phyloP scores from a whole-genome alignment of 129 eudicot genomes.

The Solidago caesia region DNA sequence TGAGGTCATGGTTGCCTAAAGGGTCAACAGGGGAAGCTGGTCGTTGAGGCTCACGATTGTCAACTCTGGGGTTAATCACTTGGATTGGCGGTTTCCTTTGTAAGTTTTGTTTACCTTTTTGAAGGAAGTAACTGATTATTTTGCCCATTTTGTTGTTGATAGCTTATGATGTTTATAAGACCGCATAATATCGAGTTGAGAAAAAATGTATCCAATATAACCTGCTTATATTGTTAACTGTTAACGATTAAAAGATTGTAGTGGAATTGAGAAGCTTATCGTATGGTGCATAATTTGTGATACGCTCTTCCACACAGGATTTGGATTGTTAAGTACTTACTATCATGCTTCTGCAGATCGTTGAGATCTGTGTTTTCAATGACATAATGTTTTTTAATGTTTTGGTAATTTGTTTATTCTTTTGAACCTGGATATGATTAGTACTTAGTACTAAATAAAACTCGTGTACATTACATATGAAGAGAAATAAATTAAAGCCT shows the following conservation, averaged over 20 bases:
- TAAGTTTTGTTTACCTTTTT: too few species aligned
- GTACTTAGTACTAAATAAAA: too few species aligned
- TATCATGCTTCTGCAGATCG: not conserved
- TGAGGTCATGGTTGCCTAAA: constrained; percentile 61
- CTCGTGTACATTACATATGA: too few species aligned
- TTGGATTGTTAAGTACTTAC: not conserved
- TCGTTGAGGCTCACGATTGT: constrained; percentile 70
- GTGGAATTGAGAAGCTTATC: not conserved
- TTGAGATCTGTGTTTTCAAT: not conserved
- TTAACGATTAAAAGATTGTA: not conserved
- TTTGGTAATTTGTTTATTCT: too few species aligned
- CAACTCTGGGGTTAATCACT: constrained; percentile 47
- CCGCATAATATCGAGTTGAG: too few species aligned
- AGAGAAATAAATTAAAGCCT: too few species aligned
- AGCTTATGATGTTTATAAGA: not conserved
- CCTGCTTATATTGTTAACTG: not conserved
- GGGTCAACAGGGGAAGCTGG: constrained; percentile 30
- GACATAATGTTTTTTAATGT: too few species aligned
- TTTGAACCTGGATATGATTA: too few species aligned
- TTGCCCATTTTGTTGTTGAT: too few species aligned
- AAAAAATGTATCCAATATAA: too few species aligned
- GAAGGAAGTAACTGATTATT: too few species aligned
- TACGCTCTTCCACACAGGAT: too few species aligned
- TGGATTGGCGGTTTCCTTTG: constrained; percentile 78
- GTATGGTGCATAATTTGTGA: not conserved